These are phyloP conservation scores for Globisporangium perplexum DNA, from an alignment of 352 stramenopile genomes.

Conservation along the genomic window DNA sequence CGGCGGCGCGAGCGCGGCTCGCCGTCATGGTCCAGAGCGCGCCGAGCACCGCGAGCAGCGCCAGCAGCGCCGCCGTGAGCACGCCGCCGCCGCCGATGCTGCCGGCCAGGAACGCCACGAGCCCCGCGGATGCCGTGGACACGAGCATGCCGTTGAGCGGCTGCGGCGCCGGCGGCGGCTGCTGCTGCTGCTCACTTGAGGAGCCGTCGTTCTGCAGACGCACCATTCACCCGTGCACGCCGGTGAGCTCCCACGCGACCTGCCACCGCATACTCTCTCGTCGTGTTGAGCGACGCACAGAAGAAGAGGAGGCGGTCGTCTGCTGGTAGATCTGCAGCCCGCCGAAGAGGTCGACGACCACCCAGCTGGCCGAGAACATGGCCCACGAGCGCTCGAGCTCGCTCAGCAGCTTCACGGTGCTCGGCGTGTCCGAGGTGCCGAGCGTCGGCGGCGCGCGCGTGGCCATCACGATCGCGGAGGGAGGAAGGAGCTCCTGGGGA, in stretches of 20 bases:
- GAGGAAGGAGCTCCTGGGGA: not conserved
- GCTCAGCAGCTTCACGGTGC: slow-evolving; percentile 61
- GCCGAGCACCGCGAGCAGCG: slow-evolving; percentile 31
- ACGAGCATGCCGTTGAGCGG: slow-evolving; percentile 57
- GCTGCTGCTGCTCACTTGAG: slow-evolving; percentile 13
- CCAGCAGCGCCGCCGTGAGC: slow-evolving; percentile 39
- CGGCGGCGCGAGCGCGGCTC: slow-evolving; percentile 25
- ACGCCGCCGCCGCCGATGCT: slow-evolving; percentile 61
- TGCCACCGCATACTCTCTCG: too few species aligned
- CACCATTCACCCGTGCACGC: too few species aligned
- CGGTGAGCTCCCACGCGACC: too few species aligned
- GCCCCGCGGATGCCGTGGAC: slow-evolving; percentile 39
- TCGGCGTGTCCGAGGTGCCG: slow-evolving; percentile 24
- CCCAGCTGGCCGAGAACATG: slow-evolving; percentile 66
- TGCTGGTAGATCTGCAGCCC: slow-evolving; percentile 71
- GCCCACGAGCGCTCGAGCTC: slow-evolving; percentile 66
- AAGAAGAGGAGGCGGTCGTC: slow-evolving; percentile 9
- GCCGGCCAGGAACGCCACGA: slow-evolving; percentile 60
- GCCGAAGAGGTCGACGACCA: slow-evolving; percentile 59
- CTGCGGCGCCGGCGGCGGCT: not conserved
- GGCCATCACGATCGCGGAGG: not conserved
- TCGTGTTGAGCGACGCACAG: too few species aligned
- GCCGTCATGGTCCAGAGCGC: slow-evolving; percentile 56
- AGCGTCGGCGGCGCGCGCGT: not conserved
- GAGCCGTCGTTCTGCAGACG: not conserved